Percentiles rank a stretch among this genome's conserved stretches.
These are phyloP conservation scores for Leccinum boreale DNA, from an alignment of 768 basidiomycete species.

Conservation along the genomic window DNA sequence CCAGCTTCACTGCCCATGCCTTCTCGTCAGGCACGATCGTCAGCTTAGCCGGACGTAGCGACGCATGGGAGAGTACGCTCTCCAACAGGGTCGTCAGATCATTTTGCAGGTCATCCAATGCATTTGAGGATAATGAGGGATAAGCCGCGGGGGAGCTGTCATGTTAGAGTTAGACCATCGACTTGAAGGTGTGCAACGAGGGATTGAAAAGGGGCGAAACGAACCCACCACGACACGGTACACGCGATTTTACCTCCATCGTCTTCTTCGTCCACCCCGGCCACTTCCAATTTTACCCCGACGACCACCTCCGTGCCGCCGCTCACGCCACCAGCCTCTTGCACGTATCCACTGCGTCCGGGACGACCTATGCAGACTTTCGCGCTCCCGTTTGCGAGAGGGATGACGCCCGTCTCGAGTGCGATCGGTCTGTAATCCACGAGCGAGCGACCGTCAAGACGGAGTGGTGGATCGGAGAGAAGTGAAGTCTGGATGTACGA, in stretches of 20 bases:
- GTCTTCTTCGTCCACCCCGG: conserved; percentile 41
- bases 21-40: conserved; percentile 56
- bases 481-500: conserved; percentile 72
- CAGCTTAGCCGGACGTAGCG: conserved; percentile 66
- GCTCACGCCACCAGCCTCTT: conserved; percentile 74
- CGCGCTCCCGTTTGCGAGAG: conserved; percentile 84
- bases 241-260: conserved; percentile 65
- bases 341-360: conserved; percentile 66
- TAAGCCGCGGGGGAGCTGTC: conserved; percentile 79
- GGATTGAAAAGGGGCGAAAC: not conserved
- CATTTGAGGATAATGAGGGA: conserved; percentile 57
- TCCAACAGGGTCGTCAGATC: conserved; percentile 66
- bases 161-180: not conserved
- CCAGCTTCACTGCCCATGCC: conserved; percentile 74
- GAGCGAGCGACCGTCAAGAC: conserved; percentile 71
- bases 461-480: conserved; percentile 54
- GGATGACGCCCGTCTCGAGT: conserved; percentile 75
- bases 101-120: conserved; percentile 73
- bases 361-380: conserved; percentile 65
- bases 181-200: not conserved
- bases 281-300: conserved; percentile 78
- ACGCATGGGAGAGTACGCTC: conserved; percentile 61
- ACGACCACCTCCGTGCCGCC: conserved; percentile 78
- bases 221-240: conserved; percentile 71
- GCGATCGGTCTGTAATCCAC: conserved; percentile 65